phyloP scores from a whole-genome alignment of 495 filamentous ascomycete species.

The Poronia punctata region DNA sequence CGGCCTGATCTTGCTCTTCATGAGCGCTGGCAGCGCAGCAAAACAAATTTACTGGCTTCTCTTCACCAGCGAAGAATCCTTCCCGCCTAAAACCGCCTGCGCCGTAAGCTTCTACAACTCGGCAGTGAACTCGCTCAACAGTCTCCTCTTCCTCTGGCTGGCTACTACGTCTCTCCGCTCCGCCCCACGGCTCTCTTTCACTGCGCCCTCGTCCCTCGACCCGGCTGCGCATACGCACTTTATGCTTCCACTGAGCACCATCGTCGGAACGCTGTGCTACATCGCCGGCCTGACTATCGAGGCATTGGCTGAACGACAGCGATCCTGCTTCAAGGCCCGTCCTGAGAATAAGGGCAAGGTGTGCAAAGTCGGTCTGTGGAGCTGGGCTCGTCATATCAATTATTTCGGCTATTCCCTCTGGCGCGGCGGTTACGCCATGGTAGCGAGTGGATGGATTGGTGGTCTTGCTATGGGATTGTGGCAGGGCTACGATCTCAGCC shows the following conservation, averaged over 20 bases:
- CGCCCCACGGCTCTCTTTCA: slow-evolving; percentile 2
- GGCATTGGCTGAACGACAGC: slow-evolving; percentile 44
- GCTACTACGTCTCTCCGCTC: slow-evolving; percentile 32
- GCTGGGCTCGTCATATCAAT: slow-evolving; percentile 51
- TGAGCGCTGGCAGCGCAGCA: slow-evolving; percentile 40
- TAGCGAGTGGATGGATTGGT: slow-evolving; percentile 38
- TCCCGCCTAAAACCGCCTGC: slow-evolving; percentile 28
- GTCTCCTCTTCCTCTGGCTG: slow-evolving; percentile 36
- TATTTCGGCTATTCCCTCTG: slow-evolving; percentile 52
- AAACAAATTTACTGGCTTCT: slow-evolving; percentile 47
- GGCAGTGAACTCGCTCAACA: slow-evolving; percentile 38
- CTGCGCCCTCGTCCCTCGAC: slow-evolving; percentile 5
- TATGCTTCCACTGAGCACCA: slow-evolving; percentile 22
- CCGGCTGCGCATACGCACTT: background rate
- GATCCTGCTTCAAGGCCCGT: slow-evolving; percentile 45
- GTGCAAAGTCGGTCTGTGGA: slow-evolving; percentile 46
- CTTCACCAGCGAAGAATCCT: slow-evolving; percentile 35
- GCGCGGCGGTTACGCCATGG: slow-evolving; percentile 46
- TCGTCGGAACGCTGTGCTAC: slow-evolving; percentile 40
- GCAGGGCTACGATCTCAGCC: slow-evolving; percentile 40
- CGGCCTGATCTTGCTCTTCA: slow-evolving; percentile 34
- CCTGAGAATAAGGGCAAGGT: slow-evolving; percentile 48
- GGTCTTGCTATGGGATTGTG: slow-evolving; percentile 30
- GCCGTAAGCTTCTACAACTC: slow-evolving; percentile 39
- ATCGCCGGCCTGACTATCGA: slow-evolving; percentile 42